Base-by-base conservation (phyloP, 306 rosid species). In the Corylus heterophylla region DNA sequence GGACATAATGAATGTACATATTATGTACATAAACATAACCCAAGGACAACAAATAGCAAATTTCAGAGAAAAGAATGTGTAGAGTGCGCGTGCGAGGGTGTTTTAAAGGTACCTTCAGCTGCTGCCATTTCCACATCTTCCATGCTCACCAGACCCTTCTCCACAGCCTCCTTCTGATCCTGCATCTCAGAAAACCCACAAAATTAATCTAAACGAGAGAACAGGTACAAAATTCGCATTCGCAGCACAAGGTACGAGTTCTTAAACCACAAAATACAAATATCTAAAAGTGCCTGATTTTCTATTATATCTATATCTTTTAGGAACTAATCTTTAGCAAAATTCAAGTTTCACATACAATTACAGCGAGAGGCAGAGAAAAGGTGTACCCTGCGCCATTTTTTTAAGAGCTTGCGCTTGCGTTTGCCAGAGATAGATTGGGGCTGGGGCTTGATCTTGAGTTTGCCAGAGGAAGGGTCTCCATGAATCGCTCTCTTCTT, bases 81-180 rank as follows among this genome's bases (percentile, higher is more conserved):
- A 3, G 12, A 48, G 51, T 48, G 51, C 13, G 51, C 22, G 35
- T 58, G 35, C 16, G 1, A 37, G 25, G 48, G 14, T 18, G 50
- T 4, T 37, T 67, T 12, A 35, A 7, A 3, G 14, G 35, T 7
- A 91, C 97, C 98, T 85, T 89, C 88, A 58, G 94, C 89, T 66
- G 88, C 93, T 27, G 92, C 90, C 97, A 91, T 92, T 87, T 95
- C 92, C 75, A 92, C 92, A 75, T 91, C 97, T 87, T 92, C 89
- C 90, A 94, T 86, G 81, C 78, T 91, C 20, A 89, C 63, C 25
- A 91, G 79, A 29, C 97, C 97, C 79, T 86, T 86, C 76, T 79
- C 71, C 70, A 87, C 29, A 47, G 97, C 97, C 12, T 87, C 94
- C 76, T 90, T 92, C 81, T 90, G 97, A 5, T 92, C 97, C 98